phyloP scores from a whole-genome alignment of 805 yeast species.

The Wickerhamiella allomyrinae region DNA sequence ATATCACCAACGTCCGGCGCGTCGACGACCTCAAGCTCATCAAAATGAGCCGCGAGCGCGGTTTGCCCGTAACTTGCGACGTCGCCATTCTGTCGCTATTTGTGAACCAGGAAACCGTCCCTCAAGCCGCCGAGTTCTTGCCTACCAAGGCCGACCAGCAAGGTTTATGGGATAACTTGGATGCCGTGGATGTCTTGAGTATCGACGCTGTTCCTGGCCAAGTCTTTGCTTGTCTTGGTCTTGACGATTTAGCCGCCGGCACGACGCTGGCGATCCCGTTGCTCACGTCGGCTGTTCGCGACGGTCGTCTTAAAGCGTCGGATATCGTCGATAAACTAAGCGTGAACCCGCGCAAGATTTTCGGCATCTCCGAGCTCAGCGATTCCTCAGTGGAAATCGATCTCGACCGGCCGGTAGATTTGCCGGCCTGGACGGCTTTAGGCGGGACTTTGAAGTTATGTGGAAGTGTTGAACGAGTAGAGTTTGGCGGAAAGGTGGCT shows the following conservation, averaged over 20 bases:
- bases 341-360: constrained; percentile 67
- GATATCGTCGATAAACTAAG: constrained; percentile 64
- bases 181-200: constrained; percentile 70
- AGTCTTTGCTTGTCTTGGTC: constrained; percentile 51
- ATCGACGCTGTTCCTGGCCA: constrained; percentile 66
- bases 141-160: constrained; percentile 68
- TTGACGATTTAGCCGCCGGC: constrained; percentile 51
- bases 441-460: constrained; percentile 32
- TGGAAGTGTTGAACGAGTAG: constrained; percentile 84
- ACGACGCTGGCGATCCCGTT: constrained; percentile 70
- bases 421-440: constrained; percentile 33
- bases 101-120: constrained; percentile 49
- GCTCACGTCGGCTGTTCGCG: constrained; percentile 63
- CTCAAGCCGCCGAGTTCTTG: constrained; percentile 47
- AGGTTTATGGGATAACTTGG: constrained; percentile 65
- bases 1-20: constrained; percentile 72
- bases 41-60: constrained; percentile 70
- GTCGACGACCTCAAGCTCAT: constrained; percentile 73
- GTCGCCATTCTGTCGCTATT: constrained; percentile 70
- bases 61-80: constrained; percentile 76
- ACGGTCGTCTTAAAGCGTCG: constrained; percentile 53
- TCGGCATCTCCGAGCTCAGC: constrained; percentile 62
- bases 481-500: constrained; percentile 61
- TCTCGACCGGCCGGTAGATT: constrained; percentile 49
- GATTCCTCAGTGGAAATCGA: constrained; percentile 71